These are phyloP conservation scores for Durusdinium trenchii DNA, from an alignment of 73 alveolate species.

Conservation along the genomic window DNA sequence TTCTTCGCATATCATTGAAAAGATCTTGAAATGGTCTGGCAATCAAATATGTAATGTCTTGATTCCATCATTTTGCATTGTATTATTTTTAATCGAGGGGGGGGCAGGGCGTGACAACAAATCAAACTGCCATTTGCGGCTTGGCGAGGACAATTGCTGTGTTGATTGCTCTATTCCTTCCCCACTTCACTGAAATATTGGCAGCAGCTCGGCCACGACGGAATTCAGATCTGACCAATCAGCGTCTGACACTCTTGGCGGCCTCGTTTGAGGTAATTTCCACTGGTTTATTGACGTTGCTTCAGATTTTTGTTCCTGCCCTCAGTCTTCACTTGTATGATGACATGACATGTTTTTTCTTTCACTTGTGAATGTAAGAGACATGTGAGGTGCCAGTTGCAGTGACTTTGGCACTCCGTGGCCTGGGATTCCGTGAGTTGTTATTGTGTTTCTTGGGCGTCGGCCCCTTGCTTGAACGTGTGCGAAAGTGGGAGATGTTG, in stretches of 20 bases:
- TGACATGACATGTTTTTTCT: no score
- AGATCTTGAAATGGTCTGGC: background rate
- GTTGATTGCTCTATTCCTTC: constrained; percentile 64
- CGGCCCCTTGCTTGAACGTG: background rate
- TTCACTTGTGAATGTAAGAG: no score
- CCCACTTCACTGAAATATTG: constrained; percentile 51
- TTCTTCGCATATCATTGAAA: background rate
- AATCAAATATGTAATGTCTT: no score
- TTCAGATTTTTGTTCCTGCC: constrained; percentile 21
- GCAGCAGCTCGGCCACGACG: constrained; percentile 45
- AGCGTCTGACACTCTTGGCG: background rate
- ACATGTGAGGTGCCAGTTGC: constrained; percentile 72
- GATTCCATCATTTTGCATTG: background rate
- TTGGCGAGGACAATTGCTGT: constrained; percentile 9
- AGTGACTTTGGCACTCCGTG: constrained; percentile 55
- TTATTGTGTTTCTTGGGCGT: background rate
- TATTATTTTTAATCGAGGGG: background rate
- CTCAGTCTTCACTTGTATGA: no score
- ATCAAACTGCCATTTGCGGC: background rate
- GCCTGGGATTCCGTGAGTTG: constrained; percentile 25
- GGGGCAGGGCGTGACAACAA: constrained; percentile 44
- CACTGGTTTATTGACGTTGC: constrained; percentile 61
- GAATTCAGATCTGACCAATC: background rate
- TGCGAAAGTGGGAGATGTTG: background rate
- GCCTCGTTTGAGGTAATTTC: constrained; percentile 21